Evolutionary conservation across 192 early-diverging fungal genomes (phyloP).

Genomic region (Chytriomyces sp.): DNA sequence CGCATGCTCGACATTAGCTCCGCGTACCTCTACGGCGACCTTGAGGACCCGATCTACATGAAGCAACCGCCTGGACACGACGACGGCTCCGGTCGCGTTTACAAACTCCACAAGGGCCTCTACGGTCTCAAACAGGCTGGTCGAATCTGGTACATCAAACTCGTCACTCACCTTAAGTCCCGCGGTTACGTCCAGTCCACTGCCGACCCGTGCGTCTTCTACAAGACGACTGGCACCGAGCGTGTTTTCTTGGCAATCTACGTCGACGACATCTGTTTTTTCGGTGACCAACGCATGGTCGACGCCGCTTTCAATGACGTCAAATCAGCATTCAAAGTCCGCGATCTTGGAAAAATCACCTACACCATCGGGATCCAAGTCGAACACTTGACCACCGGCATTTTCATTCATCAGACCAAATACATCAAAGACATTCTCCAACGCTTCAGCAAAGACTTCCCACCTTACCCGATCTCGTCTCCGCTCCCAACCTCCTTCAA

Average conservation of each 20-base stretch:
- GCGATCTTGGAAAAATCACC: not conserved
- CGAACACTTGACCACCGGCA: not conserved
- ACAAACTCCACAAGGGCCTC: not conserved
- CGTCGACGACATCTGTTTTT: not conserved
- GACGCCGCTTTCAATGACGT: not conserved
- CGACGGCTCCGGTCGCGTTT: slow-evolving; percentile 1
- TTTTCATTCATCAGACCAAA: slow-evolving; percentile 14
- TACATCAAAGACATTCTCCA: not conserved
- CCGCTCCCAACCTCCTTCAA: not conserved
- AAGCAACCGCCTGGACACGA: not conserved
- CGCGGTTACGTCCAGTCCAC: not conserved
- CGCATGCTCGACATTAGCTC: not conserved
- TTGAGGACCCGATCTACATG: not conserved
- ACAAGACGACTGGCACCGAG: not conserved
- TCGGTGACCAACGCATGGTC: not conserved
- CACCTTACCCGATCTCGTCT: not conserved
- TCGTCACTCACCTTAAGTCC: not conserved
- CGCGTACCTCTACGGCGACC: not conserved
- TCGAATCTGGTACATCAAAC: not conserved
- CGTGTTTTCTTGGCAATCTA: not conserved
- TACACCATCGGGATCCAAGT: slow-evolving; percentile 8
- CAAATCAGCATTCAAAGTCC: not conserved
- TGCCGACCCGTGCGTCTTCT: not conserved
- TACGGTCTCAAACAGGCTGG: not conserved
- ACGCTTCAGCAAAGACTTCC: not conserved